These are phyloP conservation scores for Daldinia vernicosa DNA, from an alignment of 495 filamentous ascomycete species.

Conservation along the genomic window DNA sequence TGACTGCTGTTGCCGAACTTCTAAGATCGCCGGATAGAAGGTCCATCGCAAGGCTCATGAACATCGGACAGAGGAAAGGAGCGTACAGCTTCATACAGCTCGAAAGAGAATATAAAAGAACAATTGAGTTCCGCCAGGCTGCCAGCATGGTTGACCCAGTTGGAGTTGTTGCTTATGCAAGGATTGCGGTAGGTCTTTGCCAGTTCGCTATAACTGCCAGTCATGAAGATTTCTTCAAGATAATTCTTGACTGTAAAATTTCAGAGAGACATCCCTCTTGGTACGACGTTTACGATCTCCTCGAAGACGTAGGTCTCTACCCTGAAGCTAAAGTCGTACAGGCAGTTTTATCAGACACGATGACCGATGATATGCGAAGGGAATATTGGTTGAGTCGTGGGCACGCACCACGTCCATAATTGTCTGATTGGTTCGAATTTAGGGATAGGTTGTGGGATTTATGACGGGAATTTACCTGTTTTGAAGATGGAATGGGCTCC, in stretches of 20 bases:
- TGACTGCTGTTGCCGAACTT: background rate
- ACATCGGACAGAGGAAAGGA: background rate
- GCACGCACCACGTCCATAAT: background rate
- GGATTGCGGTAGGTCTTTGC: slow-evolving; percentile 20
- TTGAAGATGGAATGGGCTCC: too few relatives aligned
- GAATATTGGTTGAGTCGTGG: slow-evolving; percentile 9
- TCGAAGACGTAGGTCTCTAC: slow-evolving; percentile 11
- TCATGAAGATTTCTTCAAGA: background rate
- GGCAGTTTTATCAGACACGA: background rate
- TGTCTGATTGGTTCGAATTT: too few relatives aligned
- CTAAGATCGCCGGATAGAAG: background rate
- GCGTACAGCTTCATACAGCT: slow-evolving; percentile 17
- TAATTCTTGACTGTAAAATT: slow-evolving; percentile 1
- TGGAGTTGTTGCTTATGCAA: slow-evolving; percentile 27
- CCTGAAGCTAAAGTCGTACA: slow-evolving; percentile 32
- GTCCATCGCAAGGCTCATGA: slow-evolving; percentile 12
- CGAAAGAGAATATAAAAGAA: background rate
- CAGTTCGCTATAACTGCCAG: slow-evolving; percentile 14
- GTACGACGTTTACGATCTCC: slow-evolving; percentile 38
- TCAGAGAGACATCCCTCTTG: slow-evolving; percentile 17
- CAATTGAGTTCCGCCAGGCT: slow-evolving; percentile 40
- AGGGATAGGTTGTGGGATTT: too few relatives aligned
- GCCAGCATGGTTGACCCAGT: slow-evolving; percentile 20
- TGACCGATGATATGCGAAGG: background rate
- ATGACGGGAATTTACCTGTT: too few relatives aligned